Base-by-base conservation (phyloP, 1,139 yeast genomes). In the Arxiozyma slooffiae region DNA sequence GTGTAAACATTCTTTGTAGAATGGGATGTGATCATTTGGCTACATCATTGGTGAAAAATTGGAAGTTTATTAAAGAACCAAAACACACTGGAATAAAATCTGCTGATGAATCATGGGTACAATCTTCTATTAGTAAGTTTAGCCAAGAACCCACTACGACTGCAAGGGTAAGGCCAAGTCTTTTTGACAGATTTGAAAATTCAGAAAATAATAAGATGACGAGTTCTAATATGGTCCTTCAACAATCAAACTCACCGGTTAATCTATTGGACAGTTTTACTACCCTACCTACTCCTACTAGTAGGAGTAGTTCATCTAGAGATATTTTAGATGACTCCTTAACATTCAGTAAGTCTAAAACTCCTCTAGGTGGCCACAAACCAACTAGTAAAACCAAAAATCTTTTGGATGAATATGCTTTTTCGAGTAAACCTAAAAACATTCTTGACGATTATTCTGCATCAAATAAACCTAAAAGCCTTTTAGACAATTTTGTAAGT, bases 11-110 rank as follows among this genome's bases (percentile, higher is more conserved):
- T 52, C 86, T 88, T 60, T 73, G 80, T 16, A 73, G 95, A 53
- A 88, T 90, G 96, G 97, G 97, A 0, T 90, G 97, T 69, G 96
- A 90, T 59, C 78, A 81, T 55, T 66, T 90, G 46, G 82, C 90
- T 0, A 63, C 86, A 20, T 75, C 81, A 46, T 65, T 89, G 48
- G 70, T 85, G 3, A 71, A 72, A 48, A 79, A 78, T 53, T 90
- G 97, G 97, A 69, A 70, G 36, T 90, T 89, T 61, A 67, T 73
- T 36, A 66, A 63, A 26, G 66, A 58, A 40, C 46, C 56, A 11
- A 54, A 48, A 48, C 50, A 48, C 39, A 45, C 38, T 5, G 48
- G 53, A 47, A 46, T 26, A 24, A 46, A 36, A 38, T 40, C 43
- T 34, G 36, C 49, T 40, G 34, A 38, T 43, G 37, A 42, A 47